These are phyloP conservation scores for Crepidotus variabilis DNA, from an alignment of 768 basidiomycete species.

Conservation along the genomic window DNA sequence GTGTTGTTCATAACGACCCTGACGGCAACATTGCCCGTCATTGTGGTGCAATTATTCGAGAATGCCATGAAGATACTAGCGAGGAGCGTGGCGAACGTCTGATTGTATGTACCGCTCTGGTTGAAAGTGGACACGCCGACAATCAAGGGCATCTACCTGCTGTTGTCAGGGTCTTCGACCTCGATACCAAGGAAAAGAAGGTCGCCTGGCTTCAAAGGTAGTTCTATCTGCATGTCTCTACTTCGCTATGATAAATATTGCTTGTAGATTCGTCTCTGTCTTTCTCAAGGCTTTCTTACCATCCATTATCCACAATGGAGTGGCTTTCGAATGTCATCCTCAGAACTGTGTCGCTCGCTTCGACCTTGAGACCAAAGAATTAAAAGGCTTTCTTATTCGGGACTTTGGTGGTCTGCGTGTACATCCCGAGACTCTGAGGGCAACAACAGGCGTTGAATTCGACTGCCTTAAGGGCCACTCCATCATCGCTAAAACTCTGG, in stretches of 20 bases:
- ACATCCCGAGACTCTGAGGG: constrained; percentile 45
- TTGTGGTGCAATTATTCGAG: constrained; percentile 49
- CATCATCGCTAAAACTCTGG: constrained; percentile 45
- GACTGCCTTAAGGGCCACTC: constrained; percentile 46
- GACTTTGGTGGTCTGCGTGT: constrained; percentile 57
- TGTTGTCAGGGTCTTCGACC: constrained; percentile 45
- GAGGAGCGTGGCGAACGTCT: constrained; percentile 45
- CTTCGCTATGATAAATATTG: not conserved
- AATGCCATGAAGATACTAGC: constrained; percentile 45
- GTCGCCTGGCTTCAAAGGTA: constrained; percentile 48
- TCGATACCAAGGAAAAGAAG: constrained; percentile 48
- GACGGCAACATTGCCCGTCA: constrained; percentile 52
- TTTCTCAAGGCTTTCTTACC: constrained; percentile 56
- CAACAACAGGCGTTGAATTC: constrained; percentile 45
- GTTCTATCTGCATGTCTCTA: not conserved
- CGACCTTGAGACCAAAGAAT: constrained; percentile 40
- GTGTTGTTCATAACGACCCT: constrained; percentile 43
- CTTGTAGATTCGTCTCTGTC: constrained; percentile 40
- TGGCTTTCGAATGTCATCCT: constrained; percentile 57
- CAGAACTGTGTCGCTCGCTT: constrained; percentile 59
- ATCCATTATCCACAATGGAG: constrained; percentile 48
- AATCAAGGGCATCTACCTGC: constrained; percentile 41
- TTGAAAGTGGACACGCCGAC: constrained; percentile 50
- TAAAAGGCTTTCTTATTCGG: constrained; percentile 53
- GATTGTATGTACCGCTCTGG: constrained; percentile 55